These are phyloP conservation scores for Oxytropis ochrocephala DNA, from an alignment of 306 rosid species.

Conservation along the genomic window DNA sequence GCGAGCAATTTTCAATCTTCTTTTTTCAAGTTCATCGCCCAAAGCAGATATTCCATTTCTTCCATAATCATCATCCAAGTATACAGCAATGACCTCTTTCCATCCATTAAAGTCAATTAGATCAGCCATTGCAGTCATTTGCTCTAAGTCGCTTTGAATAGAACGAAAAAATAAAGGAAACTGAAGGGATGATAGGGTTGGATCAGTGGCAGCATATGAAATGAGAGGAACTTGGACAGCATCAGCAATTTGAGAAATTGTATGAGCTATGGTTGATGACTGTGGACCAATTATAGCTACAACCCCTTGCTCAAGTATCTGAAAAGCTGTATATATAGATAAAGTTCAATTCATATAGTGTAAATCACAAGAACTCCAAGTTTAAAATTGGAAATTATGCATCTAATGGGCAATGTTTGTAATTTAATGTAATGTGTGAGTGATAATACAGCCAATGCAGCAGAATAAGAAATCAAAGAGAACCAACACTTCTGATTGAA, in stretches of 20 bases:
- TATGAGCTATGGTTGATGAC: conserved; percentile 74
- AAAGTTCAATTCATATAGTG: conserved; percentile 20
- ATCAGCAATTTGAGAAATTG: conserved; percentile 69
- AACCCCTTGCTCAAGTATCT: conserved; percentile 62
- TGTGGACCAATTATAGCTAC: conserved; percentile 85
- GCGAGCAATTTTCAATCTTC: conserved; percentile 42
- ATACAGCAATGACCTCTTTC: conserved; percentile 75
- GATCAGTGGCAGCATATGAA: conserved; percentile 91
- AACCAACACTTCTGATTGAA: too few species aligned
- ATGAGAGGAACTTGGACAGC: conserved; percentile 82
- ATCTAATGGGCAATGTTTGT: background rate
- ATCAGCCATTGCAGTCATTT: conserved; percentile 81
- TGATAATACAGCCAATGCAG: background rate
- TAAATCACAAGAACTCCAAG: conserved; percentile 14
- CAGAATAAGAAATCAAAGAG: conserved; percentile 12
- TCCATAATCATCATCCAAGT: conserved; percentile 78
- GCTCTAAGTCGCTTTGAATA: conserved; percentile 58
- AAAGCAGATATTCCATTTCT: conserved; percentile 76
- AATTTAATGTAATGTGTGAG: conserved; percentile 5
- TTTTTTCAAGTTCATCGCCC: conserved; percentile 61
- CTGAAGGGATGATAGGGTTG: conserved; percentile 81
- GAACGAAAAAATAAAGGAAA: conserved; percentile 81
- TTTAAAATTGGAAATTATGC: conserved; percentile 14
- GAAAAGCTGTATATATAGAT: conserved; percentile 52
- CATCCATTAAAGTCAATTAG: conserved; percentile 64